Evolutionary conservation across 768 basidiomycete species (phyloP).

Genomic region (Megacollybia marginata): DNA sequence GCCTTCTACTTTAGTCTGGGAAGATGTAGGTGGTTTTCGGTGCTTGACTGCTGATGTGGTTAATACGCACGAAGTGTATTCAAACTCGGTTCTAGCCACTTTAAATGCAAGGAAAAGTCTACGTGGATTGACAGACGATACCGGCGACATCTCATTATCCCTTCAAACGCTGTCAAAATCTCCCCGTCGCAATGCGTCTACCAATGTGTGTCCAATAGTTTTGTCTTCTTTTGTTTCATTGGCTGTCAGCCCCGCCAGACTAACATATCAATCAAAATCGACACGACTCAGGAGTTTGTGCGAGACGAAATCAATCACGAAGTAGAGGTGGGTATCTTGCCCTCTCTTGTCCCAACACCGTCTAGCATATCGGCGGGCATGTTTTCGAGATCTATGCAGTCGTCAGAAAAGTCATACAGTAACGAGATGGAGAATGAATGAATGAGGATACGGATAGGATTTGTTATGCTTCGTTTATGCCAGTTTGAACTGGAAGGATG

Average conservation of each 20-base stretch:
- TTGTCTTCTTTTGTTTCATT: background rate
- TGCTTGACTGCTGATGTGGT: background rate
- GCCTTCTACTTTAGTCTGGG: slow-evolving; percentile 52
- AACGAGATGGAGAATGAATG: background rate
- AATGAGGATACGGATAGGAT: background rate
- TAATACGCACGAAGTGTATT: slow-evolving; percentile 31
- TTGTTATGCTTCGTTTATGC: no score
- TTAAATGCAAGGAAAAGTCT: slow-evolving; percentile 34
- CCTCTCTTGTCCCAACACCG: background rate
- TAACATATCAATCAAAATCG: slow-evolving; percentile 59
- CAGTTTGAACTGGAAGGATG: no score
- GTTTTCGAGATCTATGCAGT: background rate
- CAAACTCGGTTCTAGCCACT: slow-evolving; percentile 48
- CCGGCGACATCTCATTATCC: slow-evolving; percentile 40
- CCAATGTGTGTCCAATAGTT: slow-evolving; percentile 16
- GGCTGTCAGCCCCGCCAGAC: slow-evolving; percentile 23
- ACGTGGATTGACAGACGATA: slow-evolving; percentile 35
- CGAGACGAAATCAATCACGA: slow-evolving; percentile 21
- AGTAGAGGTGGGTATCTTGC: background rate
- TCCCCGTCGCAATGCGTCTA: slow-evolving; percentile 23
- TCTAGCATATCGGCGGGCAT: background rate
- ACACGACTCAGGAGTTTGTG: slow-evolving; percentile 47
- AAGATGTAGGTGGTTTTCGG: slow-evolving; percentile 27
- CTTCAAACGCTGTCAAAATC: slow-evolving; percentile 35
- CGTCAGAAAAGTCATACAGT: background rate